Base-by-base conservation (phyloP, 768 basidiomycete genomes). In the Sarcodon aspratus region DNA sequence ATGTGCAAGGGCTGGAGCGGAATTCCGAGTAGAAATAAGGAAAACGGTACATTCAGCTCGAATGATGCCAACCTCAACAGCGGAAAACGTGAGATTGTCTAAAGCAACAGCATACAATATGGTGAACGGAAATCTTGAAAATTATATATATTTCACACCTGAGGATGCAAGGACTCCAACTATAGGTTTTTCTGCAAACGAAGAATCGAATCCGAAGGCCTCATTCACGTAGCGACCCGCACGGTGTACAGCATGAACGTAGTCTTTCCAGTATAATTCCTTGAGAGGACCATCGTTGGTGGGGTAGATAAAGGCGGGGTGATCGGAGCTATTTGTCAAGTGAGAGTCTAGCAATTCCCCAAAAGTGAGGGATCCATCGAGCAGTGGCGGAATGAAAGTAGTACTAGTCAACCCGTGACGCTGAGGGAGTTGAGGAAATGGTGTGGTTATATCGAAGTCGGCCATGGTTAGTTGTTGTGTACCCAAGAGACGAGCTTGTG, bases 321-420 rank as follows among this genome's bases (percentile, higher is more conserved):
- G 64, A 32, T 50, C 45, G 1, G 63, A 54, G 40, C 57, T 64
- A 40, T 60, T 38, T 15, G 38, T n/a, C 13, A 47, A 42, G 35
- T 69, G 63, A 37, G 53, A 64, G 42, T 69, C 66, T 44, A 55
- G 63, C 8, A 69, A 53, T 44, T 68, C 64, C 13, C 64, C 60
- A 2, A 67, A 21, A 9, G 58, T 57, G 7, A 69, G 53, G 9
- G 56, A 58, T 18, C 62, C 61, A 50, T 67, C 66, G 31, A 66
- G 49, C 0, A 65, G 66, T n/a, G 68, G 68, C 1, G 62, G 50
- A 35, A 49, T 34, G 46, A 61, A 62, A 54, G 64, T 67, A 51
- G 55, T 53, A 58, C 57, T 52, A 47, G 53, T 57, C 50, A 55
- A 40, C 48, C 59, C 66, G 55, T 67, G 55, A 3, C 50, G 51